Evolutionary conservation across 1,284 basidiomycete genomes (phyloP).

Genomic region (Trichosporon sp.): DNA sequence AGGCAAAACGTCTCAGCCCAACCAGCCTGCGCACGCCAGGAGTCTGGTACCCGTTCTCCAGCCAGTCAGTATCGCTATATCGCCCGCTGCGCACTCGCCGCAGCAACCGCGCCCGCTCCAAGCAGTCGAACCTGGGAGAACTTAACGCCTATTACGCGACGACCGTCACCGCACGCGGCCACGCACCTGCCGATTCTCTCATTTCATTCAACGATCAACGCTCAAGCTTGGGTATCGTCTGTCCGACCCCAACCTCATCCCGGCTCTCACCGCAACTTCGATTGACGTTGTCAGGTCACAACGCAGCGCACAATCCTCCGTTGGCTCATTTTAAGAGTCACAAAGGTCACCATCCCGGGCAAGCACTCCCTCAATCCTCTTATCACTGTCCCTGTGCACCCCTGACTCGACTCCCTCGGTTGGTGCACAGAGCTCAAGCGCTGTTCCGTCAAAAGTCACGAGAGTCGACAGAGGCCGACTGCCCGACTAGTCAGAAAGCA

Average conservation of each 20-base stretch:
- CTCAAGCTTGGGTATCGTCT: background rate
- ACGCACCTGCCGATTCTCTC: conserved; percentile 6
- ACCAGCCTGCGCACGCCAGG: background rate
- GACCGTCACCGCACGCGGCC: background rate
- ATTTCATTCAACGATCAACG: conserved; percentile 9
- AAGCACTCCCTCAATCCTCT: conserved; percentile 3
- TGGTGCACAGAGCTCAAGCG: conserved; percentile 11
- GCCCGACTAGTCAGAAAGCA: background rate
- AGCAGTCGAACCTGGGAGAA: background rate
- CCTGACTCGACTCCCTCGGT: conserved; percentile 15
- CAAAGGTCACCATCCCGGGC: conserved; percentile 7
- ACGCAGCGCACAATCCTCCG: conserved; percentile 2
- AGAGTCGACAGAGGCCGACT: background rate
- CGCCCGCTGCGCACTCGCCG: conserved; percentile 5
- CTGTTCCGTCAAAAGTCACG: conserved; percentile 1
- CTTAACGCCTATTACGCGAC: background rate
- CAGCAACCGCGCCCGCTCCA: background rate
- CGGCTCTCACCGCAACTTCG: background rate
- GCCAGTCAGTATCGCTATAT: conserved; percentile 3
- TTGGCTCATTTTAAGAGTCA: background rate
- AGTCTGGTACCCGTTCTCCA: background rate
- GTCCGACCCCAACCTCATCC: background rate
- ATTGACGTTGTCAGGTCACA: background rate
- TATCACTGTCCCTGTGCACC: conserved; percentile 6
- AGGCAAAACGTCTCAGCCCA: background rate